Conservation (phyloP, 2,329 filamentous ascomycete genomes). For the Calonectria hongkongensis region DNA sequence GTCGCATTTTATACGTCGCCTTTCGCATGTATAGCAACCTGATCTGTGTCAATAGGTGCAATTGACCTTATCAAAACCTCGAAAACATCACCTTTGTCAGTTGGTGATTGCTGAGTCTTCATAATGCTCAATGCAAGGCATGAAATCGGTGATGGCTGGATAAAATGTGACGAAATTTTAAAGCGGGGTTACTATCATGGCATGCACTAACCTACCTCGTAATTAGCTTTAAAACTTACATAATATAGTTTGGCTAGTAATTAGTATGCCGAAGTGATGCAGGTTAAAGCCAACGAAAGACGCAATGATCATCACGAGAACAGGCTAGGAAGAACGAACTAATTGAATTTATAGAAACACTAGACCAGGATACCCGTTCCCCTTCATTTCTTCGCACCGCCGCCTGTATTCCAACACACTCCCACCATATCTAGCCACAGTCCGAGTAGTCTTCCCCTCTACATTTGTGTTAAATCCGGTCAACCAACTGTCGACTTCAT, state of each 20-base stretch:
- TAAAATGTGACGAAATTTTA: not conserved
- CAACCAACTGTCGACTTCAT: slow-evolving; percentile 69
- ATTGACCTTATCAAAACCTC: not conserved
- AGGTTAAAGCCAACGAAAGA: too few relatives aligned
- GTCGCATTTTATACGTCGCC: slow-evolving; percentile 57
- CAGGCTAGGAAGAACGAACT: too few relatives aligned
- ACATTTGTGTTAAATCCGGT: slow-evolving; percentile 68
- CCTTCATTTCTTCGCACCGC: not conserved
- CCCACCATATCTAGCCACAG: not conserved
- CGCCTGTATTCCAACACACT: not conserved
- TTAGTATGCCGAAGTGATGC: too few relatives aligned
- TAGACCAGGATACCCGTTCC: not conserved
- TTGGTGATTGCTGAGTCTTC: not conserved
- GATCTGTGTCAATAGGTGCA: not conserved
- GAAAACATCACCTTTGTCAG: not conserved
- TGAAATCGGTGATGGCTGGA: not conserved
- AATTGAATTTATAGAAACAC: not conserved
- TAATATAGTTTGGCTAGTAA: too few relatives aligned
- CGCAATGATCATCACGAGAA: too few relatives aligned
- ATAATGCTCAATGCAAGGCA: not conserved
- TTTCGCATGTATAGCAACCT: slow-evolving; percentile 53
- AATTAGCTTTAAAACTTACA: too few relatives aligned
- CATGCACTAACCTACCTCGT: too few relatives aligned
- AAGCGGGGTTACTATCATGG: not conserved
- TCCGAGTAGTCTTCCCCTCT: not conserved